Evolutionary conservation across 139 green algal genomes (phyloP), one percentile per base, ranked within the genome.

Genomic region (Nannochloris sp.): DNA sequence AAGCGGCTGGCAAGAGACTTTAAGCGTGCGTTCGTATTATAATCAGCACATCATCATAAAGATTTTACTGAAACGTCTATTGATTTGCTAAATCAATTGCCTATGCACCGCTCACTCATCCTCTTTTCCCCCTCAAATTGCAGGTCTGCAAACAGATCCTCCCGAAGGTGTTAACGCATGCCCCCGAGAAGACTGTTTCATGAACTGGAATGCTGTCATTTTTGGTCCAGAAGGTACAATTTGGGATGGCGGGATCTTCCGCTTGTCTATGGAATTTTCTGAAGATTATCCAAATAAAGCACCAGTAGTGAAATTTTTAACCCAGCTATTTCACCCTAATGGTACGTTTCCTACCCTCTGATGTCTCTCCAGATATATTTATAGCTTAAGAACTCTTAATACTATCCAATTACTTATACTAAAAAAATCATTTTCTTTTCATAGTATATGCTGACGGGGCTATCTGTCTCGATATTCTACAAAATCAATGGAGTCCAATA

Each of bases 201-300:
- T 99, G 93, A 66, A 36, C 8, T 99, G 94, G 94, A 97, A 97
- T 58, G 93, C 92, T n/a, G 85, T 99, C 6, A 98, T 99, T n/a
- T 97, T 97, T 74, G 94, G 93, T 1, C 93, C 93, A 32, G 93
- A 98, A 35, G 90, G 91, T 54, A 97, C 92, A 7, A 82, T 90
- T 0, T 98, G 93, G 93, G 92, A 98, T 55, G 93, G 90, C 62
- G 92, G 89, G n/a, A 91, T 88, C 0, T 99, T 99, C 80, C 89
- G 88, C 53, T 78, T 99, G n/a, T 92, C 78, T 1, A 71, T 99
- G 27, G 79, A 95, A 39, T 99, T 99, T 59, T 82, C 81, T 7
- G 92, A 99, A 61, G 93, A 99, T 29, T 99, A 99, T 63, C 94
- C 94, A 4, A 97, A 97, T 85, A 97, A 97, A 72, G 85, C 94